Conservation (phyloP, 768 basidiomycete species). For the Strobilomyces confusus region DNA sequence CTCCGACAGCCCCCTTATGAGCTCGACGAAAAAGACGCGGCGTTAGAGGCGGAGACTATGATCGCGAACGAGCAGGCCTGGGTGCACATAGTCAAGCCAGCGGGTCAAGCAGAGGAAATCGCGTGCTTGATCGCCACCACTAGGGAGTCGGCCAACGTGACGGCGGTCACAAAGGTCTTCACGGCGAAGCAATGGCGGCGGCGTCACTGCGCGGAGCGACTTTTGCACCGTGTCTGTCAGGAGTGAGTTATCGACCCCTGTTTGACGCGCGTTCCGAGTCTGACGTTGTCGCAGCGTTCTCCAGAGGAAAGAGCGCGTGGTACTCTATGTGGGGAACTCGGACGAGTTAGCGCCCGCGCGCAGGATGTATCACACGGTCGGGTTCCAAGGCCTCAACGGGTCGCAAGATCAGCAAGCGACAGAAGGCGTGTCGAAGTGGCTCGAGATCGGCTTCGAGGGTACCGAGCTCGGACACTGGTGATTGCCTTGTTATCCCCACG, state of each 20-base stretch:
- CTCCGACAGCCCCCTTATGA: conserved; percentile 52
- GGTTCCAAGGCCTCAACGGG: conserved; percentile 15
- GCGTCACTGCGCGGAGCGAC: conserved; percentile 53
- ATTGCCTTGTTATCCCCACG: not conserved
- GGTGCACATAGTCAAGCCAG: conserved; percentile 46
- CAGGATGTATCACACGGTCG: conserved; percentile 13
- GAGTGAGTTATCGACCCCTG: conserved; percentile 38
- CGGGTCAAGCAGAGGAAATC: conserved; percentile 33
- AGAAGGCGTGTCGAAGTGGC: conserved; percentile 12
- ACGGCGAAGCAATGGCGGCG: conserved; percentile 51
- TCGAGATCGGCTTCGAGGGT: conserved; percentile 15
- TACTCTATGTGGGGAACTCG: conserved; percentile 57
- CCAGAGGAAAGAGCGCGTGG: conserved; percentile 31
- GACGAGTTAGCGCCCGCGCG: conserved; percentile 11
- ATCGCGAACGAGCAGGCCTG: conserved; percentile 49
- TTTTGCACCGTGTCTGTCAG: conserved; percentile 55
- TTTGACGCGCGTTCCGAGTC: not conserved
- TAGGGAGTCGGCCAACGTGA: conserved; percentile 49
- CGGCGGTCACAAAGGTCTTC: conserved; percentile 70
- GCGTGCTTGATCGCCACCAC: conserved; percentile 68
- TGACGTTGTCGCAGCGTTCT: conserved; percentile 15
- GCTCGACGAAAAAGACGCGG: conserved; percentile 40
- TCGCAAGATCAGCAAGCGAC: not conserved
- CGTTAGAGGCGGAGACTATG: conserved; percentile 46
- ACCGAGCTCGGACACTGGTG: not conserved